These are phyloP conservation scores for Lactarius evosmus DNA, from an alignment of 768 basidiomycete species.

Conservation along the genomic window DNA sequence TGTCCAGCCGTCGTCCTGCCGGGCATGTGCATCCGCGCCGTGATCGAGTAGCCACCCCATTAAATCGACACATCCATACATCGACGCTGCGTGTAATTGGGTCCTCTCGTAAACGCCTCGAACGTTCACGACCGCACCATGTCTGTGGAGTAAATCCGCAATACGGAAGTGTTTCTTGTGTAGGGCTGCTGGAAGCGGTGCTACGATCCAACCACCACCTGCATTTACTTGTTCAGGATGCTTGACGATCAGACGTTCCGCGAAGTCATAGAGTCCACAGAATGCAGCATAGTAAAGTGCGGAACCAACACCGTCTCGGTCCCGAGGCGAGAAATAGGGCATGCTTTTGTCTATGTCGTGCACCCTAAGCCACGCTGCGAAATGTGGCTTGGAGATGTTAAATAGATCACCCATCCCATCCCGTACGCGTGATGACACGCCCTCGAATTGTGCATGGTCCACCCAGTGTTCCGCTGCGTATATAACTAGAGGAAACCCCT, in stretches of 20 bases:
- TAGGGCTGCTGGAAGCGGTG: neutral
- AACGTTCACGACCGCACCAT: neutral
- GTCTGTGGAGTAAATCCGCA: neutral
- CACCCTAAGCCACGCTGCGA: neutral
- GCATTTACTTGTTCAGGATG: neutral
- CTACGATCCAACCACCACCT: neutral
- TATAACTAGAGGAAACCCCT: neutral
- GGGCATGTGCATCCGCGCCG: neutral
- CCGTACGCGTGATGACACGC: neutral
- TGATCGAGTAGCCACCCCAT: neutral
- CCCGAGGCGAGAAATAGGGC: rapidly evolving
- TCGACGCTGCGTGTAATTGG: neutral
- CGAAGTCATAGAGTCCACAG: neutral
- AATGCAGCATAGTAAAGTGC: neutral
- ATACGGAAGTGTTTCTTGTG: neutral
- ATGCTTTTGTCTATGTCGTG: neutral
- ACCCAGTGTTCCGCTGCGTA: neutral
- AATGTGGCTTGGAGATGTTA: neutral
- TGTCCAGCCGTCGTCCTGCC: neutral
- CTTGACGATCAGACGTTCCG: neutral
- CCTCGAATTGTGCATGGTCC: neutral
- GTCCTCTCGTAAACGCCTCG: neutral
- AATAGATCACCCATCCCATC: neutral
- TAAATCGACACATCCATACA: neutral
- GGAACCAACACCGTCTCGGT: neutral